Conservation (phyloP, 2,329 filamentous ascomycete genomes). For the Beauveria bassiana region DNA sequence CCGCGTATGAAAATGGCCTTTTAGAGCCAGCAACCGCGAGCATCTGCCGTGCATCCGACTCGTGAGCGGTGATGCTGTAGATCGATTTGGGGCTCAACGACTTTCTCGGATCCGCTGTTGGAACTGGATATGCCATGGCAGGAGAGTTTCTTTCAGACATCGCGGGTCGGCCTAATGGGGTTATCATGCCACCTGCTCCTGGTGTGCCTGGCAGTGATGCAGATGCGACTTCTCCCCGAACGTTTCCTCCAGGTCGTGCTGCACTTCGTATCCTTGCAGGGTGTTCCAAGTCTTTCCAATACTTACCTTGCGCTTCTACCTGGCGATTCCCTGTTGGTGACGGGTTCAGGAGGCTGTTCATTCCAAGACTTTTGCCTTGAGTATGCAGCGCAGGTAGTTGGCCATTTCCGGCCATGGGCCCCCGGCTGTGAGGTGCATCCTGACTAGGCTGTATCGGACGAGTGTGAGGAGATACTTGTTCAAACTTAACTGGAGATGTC, state of each 20-base stretch:
- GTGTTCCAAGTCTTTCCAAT: conserved; percentile 16
- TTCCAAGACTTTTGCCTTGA: conserved; percentile 24
- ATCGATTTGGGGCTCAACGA: conserved; percentile 26
- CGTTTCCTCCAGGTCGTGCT: conserved; percentile 18
- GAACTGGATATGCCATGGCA: conserved; percentile 23
- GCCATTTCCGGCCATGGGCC: conserved; percentile 9
- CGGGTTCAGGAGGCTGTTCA: conserved; percentile 32
- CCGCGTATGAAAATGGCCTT: conserved; percentile 19
- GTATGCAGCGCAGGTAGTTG: conserved; percentile 19
- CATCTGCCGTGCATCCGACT: conserved; percentile 18
- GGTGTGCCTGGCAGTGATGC: conserved; percentile 28
- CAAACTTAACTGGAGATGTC: conserved; percentile 34
- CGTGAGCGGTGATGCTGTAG: conserved; percentile 18
- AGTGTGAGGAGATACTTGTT: conserved; percentile 16
- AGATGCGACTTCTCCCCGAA: conserved; percentile 21
- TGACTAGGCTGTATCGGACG: conserved; percentile 11
- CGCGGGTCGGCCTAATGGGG: conserved; percentile 21
- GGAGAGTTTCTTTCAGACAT: conserved; percentile 26
- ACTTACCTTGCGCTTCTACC: conserved; percentile 13
- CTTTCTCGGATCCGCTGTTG: conserved; percentile 22
- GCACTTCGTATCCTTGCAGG: conserved; percentile 16
- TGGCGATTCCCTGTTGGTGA: conserved; percentile 17
- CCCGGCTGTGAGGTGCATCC: conserved; percentile 19
- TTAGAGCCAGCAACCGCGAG: conserved; percentile 23
- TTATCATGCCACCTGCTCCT: conserved; percentile 17